A percentile compares a stretch with the other conserved stretches of the same genome.
These are phyloP conservation scores for Coniosporium apollinis DNA, from an alignment of 495 filamentous ascomycete species.

Conservation along the genomic window DNA sequence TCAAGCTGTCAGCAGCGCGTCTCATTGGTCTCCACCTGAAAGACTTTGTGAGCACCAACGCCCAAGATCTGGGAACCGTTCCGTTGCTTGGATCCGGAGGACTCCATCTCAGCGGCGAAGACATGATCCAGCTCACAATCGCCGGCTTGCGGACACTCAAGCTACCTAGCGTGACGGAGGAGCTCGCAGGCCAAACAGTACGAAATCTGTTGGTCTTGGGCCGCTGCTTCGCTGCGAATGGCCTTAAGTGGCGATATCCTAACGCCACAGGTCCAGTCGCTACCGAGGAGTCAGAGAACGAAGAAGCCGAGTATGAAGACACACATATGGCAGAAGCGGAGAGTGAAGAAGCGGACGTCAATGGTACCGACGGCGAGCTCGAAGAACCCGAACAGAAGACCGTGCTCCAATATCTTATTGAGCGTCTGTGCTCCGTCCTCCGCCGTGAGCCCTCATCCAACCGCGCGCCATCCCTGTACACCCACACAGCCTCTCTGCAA, in stretches of 20 bases:
- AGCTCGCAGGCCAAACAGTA: slow-evolving; percentile 52
- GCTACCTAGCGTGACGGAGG: slow-evolving; percentile 44
- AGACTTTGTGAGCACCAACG: slow-evolving; percentile 52
- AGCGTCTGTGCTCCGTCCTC: slow-evolving; percentile 56
- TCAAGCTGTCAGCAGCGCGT: slow-evolving; percentile 60
- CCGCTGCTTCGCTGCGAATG: slow-evolving; percentile 47
- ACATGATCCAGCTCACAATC: slow-evolving; percentile 48
- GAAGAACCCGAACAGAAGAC: slow-evolving; percentile 17
- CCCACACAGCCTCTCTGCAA: slow-evolving; percentile 61
- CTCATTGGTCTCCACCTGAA: slow-evolving; percentile 63
- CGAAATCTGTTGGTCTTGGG: slow-evolving; percentile 65
- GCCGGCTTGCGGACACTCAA: slow-evolving; percentile 49
- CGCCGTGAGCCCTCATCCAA: slow-evolving; percentile 56
- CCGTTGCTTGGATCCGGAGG: slow-evolving; percentile 56
- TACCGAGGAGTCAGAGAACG: slow-evolving; percentile 26
- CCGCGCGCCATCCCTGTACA: slow-evolving; percentile 39
- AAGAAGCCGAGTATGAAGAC: slow-evolving; percentile 24
- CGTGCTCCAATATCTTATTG: slow-evolving; percentile 57
- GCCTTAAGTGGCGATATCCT: slow-evolving; percentile 29
- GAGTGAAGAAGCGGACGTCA: slow-evolving; percentile 18
- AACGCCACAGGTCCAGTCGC: slow-evolving; percentile 21
- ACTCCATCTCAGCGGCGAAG: slow-evolving; percentile 43
- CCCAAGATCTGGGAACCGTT: slow-evolving; percentile 31
- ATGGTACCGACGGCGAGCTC: slow-evolving; percentile 14
- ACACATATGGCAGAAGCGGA: slow-evolving; percentile 3